These are phyloP conservation scores for Saturnispora serradocipensis DNA, from an alignment of 805 yeast genomes.

Conservation along the genomic window DNA sequence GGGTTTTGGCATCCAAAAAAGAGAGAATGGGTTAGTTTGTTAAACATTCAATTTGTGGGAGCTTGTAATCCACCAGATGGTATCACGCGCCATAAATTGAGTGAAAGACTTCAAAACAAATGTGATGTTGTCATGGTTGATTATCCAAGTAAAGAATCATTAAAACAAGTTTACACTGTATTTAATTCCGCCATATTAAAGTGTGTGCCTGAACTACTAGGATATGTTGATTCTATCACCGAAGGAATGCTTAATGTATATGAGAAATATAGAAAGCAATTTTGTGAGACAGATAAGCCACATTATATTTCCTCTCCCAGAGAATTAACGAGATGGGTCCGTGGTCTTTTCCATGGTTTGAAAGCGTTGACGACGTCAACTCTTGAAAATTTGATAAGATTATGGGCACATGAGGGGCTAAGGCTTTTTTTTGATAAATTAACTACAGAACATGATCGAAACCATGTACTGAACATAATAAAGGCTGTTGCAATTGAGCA, in stretches of 20 bases:
- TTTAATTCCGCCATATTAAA: conserved; percentile 50
- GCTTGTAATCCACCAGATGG: conserved; percentile 90
- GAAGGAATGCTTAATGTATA: conserved; percentile 62
- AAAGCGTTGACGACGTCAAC: conserved; percentile 20
- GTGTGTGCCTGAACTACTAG: conserved; percentile 50
- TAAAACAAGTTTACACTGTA: conserved; percentile 56
- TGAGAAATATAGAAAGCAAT: conserved; percentile 30
- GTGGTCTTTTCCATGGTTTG: conserved; percentile 49
- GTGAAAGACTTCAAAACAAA: conserved; percentile 58
- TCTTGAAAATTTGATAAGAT: conserved; percentile 40
- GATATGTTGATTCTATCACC: conserved; percentile 44
- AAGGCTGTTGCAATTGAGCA: conserved; percentile 23
- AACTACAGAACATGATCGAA: conserved; percentile 35
- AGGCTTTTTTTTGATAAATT: conserved; percentile 73
- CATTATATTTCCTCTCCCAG: conserved; percentile 83
- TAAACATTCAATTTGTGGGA: conserved; percentile 75
- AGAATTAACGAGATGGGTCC: conserved; percentile 80
- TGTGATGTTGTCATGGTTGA: conserved; percentile 61
- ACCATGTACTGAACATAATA: conserved; percentile 38
- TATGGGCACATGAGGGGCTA: conserved; percentile 78
- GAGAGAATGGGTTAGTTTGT: conserved; percentile 56
- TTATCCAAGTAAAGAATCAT: conserved; percentile 59
- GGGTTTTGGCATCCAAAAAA: conserved; percentile 70
- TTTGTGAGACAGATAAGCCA: conserved; percentile 32
- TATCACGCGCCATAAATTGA: conserved; percentile 56